These are phyloP conservation scores for Neurospora hispaniola DNA, from an alignment of 495 filamentous ascomycete genomes.

Conservation along the genomic window DNA sequence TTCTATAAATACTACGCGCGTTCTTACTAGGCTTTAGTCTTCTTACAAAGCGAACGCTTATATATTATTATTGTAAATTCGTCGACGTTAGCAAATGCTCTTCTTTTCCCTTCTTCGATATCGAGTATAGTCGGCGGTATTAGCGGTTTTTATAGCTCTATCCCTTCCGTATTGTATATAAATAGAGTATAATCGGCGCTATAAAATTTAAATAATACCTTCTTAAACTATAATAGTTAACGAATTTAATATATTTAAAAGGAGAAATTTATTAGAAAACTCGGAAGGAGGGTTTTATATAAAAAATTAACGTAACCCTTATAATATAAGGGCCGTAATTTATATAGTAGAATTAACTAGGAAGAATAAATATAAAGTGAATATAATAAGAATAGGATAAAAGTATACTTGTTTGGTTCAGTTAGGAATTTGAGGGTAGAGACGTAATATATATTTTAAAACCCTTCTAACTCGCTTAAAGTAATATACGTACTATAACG, in stretches of 20 bases:
- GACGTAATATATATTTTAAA: background rate
- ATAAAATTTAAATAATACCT: background rate
- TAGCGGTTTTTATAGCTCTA: background rate
- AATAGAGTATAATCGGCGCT: background rate
- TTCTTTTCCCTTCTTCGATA: background rate
- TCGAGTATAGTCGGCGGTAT: background rate
- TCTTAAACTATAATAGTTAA: background rate
- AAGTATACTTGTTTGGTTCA: background rate
- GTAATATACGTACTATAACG: background rate
- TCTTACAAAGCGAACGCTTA: background rate
- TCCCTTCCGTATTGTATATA: background rate
- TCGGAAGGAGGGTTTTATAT: background rate
- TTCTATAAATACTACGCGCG: background rate
- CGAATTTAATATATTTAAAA: background rate
- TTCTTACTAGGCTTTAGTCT: background rate
- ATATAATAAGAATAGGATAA: background rate
- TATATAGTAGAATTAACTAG: background rate
- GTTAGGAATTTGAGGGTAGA: background rate
- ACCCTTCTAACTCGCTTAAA: background rate
- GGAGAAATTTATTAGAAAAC: background rate
- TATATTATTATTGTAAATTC: no score
- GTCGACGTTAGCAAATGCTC: background rate
- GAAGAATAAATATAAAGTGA: background rate
- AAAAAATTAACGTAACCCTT: background rate
- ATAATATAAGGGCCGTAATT: background rate